phyloP scores from a whole-genome alignment of 1,284 basidiomycete species.

The Athelia sp. region DNA sequence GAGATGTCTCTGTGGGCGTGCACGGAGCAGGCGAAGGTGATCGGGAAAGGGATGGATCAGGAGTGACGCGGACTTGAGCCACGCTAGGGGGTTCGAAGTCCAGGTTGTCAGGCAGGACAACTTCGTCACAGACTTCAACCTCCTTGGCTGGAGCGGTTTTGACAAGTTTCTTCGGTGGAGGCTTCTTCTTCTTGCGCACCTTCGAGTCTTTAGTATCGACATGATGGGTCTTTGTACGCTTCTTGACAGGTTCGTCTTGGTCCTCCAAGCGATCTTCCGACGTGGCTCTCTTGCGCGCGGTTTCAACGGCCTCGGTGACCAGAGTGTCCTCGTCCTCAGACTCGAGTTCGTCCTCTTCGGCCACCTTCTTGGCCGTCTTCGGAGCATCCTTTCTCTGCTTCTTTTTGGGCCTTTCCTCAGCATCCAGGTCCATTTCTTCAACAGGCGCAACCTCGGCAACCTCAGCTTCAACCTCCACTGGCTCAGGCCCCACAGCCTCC shows the following conservation, averaged over 20 bases:
- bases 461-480: conserved; percentile 32
- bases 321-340: conserved; percentile 35
- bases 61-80: conserved; percentile 44
- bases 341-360: conserved; percentile 34
- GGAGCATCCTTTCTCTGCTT: conserved; percentile 34
- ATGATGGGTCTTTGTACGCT: conserved; percentile 21
- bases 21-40: conserved; percentile 37
- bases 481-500: conserved; percentile 29
- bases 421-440: conserved; percentile 22
- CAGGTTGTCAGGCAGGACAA: conserved; percentile 45
- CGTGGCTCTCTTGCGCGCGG: conserved; percentile 27
- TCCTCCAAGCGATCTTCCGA: conserved; percentile 28
- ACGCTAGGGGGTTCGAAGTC: conserved; percentile 46
- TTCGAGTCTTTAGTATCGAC: conserved; percentile 19
- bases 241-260: conserved; percentile 31
- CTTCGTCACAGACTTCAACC: conserved; percentile 33
- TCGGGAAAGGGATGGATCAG: conserved; percentile 39
- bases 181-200: conserved; percentile 32
- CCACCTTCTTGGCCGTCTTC: conserved; percentile 22
- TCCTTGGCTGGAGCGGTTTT: conserved; percentile 11
- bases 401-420: conserved; percentile 37
- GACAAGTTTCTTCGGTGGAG: conserved; percentile 21
- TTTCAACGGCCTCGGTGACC: conserved; percentile 12
- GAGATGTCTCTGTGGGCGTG: conserved; percentile 25
- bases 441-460: conserved; percentile 13